phyloP scores from a whole-genome alignment of 1,139 yeast genomes.

The Taphrina pruni region DNA sequence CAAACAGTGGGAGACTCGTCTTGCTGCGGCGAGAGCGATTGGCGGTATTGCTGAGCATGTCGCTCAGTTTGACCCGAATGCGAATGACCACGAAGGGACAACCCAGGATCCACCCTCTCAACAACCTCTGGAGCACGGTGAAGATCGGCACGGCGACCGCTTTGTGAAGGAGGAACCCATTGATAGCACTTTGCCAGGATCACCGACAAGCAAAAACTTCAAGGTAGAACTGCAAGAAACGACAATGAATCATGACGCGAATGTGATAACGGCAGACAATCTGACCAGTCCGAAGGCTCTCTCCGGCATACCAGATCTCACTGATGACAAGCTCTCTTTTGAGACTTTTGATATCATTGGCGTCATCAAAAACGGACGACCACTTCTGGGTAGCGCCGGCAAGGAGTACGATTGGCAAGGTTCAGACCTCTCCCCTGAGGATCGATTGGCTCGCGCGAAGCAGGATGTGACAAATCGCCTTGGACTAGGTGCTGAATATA shows the following conservation, averaged over 20 bases:
- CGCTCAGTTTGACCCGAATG: constrained; percentile 83
- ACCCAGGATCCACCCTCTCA: background rate
- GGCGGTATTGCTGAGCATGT: constrained; percentile 90
- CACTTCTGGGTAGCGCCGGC: constrained; percentile 73
- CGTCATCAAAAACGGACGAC: constrained; percentile 70
- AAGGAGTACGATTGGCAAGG: constrained; percentile 56
- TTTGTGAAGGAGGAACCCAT: constrained; percentile 36
- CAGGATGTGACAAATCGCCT: constrained; percentile 54
- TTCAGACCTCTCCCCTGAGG: constrained; percentile 54
- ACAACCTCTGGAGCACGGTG: background rate
- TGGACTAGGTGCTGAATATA: constrained; percentile 56
- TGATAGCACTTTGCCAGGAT: constrained; percentile 19
- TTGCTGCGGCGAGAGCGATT: constrained; percentile 91
- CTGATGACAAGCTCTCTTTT: constrained; percentile 61
- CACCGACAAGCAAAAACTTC: background rate
- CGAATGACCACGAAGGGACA: background rate
- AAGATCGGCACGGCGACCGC: background rate
- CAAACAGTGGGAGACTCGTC: constrained; percentile 93
- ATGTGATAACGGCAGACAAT: background rate
- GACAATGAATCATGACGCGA: background rate
- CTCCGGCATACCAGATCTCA: background rate
- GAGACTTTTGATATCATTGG: constrained; percentile 68
- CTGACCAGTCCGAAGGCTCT: background rate
- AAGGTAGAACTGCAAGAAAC: background rate
- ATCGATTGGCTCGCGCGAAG: constrained; percentile 54